Evolutionary conservation across 768 basidiomycete species (phyloP), one percentile per base, ranked within the genome.

Genomic region (Suillus lakei): DNA sequence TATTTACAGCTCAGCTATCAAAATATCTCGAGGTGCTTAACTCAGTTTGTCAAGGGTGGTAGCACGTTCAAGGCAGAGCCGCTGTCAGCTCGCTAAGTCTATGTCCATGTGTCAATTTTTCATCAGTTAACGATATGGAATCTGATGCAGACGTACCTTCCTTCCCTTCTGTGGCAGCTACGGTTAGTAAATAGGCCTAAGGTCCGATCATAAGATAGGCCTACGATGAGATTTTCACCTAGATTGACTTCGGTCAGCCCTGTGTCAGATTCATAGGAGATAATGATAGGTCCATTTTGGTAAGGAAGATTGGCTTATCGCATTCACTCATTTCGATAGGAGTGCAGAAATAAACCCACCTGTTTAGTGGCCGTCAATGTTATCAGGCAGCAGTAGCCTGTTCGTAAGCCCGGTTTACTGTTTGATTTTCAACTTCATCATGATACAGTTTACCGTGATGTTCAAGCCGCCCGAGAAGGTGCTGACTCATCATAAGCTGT

Each of bases 91-190:
- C 74, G 89, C 90, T 28, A 97, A 96, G 76, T 86, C 87, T 69
- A 98, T 98, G 96, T 86, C 98, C 78, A 98, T 98, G 92, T 99
- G 98, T 77, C 97, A 97, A 10, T 95, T 99, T 73, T 99, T 99
- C 76, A 92, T 99, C 72, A 95, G 96, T 51, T 21, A 97, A 99
- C 77, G 94, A 98, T 65, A 90, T 94, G 1, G 85, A 95, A 65
- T 93, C 95, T 6, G 86, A 87, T 75, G 89, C 90, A 58, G 84
- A 86, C 67, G 95, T 99, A 69, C 73, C 85, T 0, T 83, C 73
- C 85, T 0, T 83, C 88, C 28, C 82, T 98, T 13, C 96, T 95
- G 9, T 92, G 91, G 5, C 96, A 98, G 76, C 86, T 90, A 63
- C 81, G 96, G 58, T 98, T 97, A 98, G 97, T 97, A 15, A 93